Evolutionary conservation across 495 filamentous ascomycete species (phyloP).

Genomic region (Xanthoparmelia taractica): DNA sequence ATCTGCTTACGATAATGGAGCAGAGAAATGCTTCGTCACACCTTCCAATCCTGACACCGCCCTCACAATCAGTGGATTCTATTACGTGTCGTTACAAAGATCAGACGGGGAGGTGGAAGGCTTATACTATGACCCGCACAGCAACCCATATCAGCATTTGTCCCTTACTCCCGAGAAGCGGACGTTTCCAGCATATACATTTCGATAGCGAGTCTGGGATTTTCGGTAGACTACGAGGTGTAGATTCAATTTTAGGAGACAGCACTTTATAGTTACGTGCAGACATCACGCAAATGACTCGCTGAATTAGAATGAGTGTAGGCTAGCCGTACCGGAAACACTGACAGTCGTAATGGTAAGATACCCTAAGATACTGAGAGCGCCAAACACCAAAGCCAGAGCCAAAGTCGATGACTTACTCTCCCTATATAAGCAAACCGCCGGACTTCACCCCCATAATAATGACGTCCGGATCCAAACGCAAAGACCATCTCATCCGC

Average conservation of each 20-base stretch:
- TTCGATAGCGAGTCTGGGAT: slow-evolving; percentile 25
- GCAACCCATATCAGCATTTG: slow-evolving; percentile 63
- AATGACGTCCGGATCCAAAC: not conserved
- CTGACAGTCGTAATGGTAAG: not conserved
- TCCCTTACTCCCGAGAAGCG: slow-evolving; percentile 47
- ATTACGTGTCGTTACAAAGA: slow-evolving; percentile 60
- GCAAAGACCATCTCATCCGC: not conserved
- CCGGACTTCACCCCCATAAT: not conserved
- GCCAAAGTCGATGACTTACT: not conserved
- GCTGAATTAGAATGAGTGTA: not conserved
- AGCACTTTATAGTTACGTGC: not conserved
- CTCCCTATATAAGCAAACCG: not conserved
- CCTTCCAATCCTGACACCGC: slow-evolving; percentile 49
- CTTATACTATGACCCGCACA: slow-evolving; percentile 65
- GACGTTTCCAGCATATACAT: slow-evolving; percentile 40
- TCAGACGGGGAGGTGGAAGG: slow-evolving; percentile 58
- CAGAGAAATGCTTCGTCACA: slow-evolving; percentile 66
- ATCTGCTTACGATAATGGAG: slow-evolving; percentile 16
- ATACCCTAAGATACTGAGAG: not conserved
- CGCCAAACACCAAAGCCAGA: not conserved
- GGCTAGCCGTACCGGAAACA: not conserved
- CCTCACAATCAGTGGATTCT: slow-evolving; percentile 69
- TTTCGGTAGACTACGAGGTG: not conserved
- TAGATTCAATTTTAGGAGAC: slow-evolving; percentile 2
- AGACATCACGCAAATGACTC: not conserved